phyloP scores from a whole-genome alignment of 1,284 basidiomycete genomes.

The Volvariella surrecta region DNA sequence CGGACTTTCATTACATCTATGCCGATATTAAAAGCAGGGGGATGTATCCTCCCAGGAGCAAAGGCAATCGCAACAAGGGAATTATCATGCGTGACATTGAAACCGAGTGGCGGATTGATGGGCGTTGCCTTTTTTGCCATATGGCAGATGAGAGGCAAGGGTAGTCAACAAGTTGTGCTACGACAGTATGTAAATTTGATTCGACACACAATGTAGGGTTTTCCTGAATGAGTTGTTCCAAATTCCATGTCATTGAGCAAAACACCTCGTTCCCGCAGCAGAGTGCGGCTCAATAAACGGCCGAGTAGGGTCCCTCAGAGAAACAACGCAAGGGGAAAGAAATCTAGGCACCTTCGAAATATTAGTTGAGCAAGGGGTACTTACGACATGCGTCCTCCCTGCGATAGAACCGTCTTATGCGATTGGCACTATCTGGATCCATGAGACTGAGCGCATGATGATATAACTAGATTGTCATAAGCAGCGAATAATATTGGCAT shows the following conservation, averaged over 20 bases:
- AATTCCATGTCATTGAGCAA: slow-evolving; percentile 39
- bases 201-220: slow-evolving; percentile 63
- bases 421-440: slow-evolving; percentile 42
- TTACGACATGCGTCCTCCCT: slow-evolving; percentile 68
- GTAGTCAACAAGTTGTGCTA: neutral
- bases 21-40: slow-evolving; percentile 56
- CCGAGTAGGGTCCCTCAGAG: slow-evolving; percentile 62
- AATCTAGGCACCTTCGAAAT: too few relatives aligned
- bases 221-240: slow-evolving; percentile 48
- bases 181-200: neutral
- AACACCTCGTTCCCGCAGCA: slow-evolving; percentile 50
- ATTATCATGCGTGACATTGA: slow-evolving; percentile 77
- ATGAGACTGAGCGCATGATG: slow-evolving; percentile 43
- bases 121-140: slow-evolving; percentile 30
- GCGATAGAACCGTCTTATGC: slow-evolving; percentile 56
- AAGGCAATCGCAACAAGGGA: slow-evolving; percentile 61
- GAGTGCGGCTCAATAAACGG: slow-evolving; percentile 52
- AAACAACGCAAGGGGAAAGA: too few relatives aligned
- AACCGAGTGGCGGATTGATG: slow-evolving; percentile 47
- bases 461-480: slow-evolving; percentile 39
- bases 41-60: slow-evolving; percentile 39
- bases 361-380: slow-evolving; percentile 13
- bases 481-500: neutral
- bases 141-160: neutral
- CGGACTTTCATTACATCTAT: slow-evolving; percentile 73